Conservation (phyloP, 1,139 yeast genomes). For the Nakaseomyces uthaithaninus region DNA sequence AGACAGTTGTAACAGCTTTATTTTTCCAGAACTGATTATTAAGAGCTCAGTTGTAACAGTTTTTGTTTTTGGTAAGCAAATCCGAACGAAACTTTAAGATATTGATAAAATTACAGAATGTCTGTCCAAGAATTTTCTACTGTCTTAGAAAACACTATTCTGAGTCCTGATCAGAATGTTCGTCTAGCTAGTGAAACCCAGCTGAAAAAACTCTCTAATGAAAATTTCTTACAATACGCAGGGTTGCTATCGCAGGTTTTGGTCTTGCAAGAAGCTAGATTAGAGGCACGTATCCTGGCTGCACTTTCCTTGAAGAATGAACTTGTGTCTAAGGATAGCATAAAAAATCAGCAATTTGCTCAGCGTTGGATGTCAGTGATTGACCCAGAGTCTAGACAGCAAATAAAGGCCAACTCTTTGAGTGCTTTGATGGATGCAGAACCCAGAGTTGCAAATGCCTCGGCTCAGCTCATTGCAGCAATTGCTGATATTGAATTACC, state of each 20-base stretch:
- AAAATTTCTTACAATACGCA: slow-evolving; percentile 68
- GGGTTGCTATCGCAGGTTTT: slow-evolving; percentile 65
- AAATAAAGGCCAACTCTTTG: slow-evolving; percentile 63
- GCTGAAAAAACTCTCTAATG: slow-evolving; percentile 61
- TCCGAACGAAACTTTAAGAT: too few species aligned
- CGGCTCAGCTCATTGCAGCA: slow-evolving; percentile 93
- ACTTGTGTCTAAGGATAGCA: slow-evolving; percentile 65
- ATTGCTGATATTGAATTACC: slow-evolving; percentile 94
- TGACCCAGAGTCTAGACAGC: slow-evolving; percentile 45
- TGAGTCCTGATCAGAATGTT: slow-evolving; percentile 53
- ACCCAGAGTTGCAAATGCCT: slow-evolving; percentile 75
- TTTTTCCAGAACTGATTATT: too few species aligned
- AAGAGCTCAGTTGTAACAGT: too few species aligned
- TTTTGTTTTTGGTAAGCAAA: too few species aligned
- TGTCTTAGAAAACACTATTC: slow-evolving; percentile 70
- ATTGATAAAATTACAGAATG: slow-evolving; percentile 11
- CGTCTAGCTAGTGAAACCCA: slow-evolving; percentile 79
- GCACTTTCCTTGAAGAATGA: slow-evolving; percentile 84
- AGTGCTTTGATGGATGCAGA: slow-evolving; percentile 57
- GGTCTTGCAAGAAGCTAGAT: slow-evolving; percentile 53
- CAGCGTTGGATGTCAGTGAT: slow-evolving; percentile 39
- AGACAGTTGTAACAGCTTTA: too few species aligned
- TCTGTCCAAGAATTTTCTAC: slow-evolving; percentile 52
- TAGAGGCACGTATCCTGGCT: slow-evolving; percentile 88
- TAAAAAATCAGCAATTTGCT: slow-evolving; percentile 45